Evolutionary conservation across 305 asterid species (phyloP), one percentile per base, ranked within the genome.

Genomic region (Fraxinus ornus): DNA sequence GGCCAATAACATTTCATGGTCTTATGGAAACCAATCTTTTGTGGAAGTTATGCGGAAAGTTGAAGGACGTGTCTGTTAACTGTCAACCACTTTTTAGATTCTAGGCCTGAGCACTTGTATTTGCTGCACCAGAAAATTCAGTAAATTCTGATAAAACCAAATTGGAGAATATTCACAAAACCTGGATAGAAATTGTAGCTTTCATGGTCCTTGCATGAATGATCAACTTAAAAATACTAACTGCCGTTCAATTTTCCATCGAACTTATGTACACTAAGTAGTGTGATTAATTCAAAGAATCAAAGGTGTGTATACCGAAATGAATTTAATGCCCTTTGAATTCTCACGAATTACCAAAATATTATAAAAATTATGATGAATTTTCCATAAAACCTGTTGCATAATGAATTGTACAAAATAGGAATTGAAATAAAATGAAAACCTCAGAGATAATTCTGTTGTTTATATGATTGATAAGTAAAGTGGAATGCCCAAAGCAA

Each of bases 401-500:
- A 68, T 68, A 68, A 12, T 28, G 37, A 68, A 9, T 68, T 68
- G 7, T 68, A 68, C 21, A 6, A 68, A 68, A 68, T 68, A 7
- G 75, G 75, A 26, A 26, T 24, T 6, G 19, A 10, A 68, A 68
- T 68, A 13, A 68, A 68, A 68, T 8, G 37, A 28, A 68, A 68
- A 12, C 36, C 21, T 9, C 39, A 0, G 75, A 62, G 72, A 62
- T 22, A 62, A 28, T 62, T 68, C 1, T 28, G 75, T 30, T 70
- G 22, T 32, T 30, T 70, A 28, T 70, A 12, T 70, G 75, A 10
- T 68, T 30, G 39, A 30, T 15, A 70, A 70, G 75, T 70, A 30
- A 4, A 70, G 75, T 70, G 41, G 75, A 70, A 70, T 70, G 75
- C 75, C 41, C 22, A 70, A 70, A 30, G 41, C 75, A 70, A 70